Conservation (phyloP, 169 alveolate species). For the Plasmodium gonderi region DNA sequence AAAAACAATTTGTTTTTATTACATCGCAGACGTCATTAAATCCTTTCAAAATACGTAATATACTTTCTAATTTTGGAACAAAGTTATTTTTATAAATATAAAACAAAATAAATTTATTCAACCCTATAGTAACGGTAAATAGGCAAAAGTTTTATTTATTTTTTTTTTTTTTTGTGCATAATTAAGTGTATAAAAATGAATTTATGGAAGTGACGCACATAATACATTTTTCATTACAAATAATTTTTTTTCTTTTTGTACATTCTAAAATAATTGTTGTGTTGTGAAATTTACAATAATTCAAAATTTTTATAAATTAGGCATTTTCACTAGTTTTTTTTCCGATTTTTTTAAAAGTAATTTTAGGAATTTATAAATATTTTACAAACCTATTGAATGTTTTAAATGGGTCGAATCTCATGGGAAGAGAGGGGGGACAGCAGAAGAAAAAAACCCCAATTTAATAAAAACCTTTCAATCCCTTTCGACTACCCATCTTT, state of each 20-base stretch:
- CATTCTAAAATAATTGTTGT: background rate
- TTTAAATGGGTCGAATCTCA: background rate
- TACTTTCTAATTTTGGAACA: background rate
- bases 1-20: background rate
- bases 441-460: background rate
- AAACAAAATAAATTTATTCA: background rate
- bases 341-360: background rate
- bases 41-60: background rate
- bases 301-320: background rate
- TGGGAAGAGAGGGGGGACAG: too few species aligned
- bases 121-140: background rate
- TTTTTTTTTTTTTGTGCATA: background rate
- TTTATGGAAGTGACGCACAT: background rate
- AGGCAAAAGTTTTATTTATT: too few species aligned
- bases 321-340: background rate
- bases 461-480: background rate
- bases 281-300: background rate
- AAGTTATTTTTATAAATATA: background rate
- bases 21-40: background rate
- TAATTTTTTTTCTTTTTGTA: background rate
- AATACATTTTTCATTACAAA: background rate
- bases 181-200: background rate
- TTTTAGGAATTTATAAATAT: background rate
- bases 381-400: background rate
- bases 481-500: background rate